Percentiles rank a stretch among this genome's conserved stretches.
phyloP scores from a whole-genome alignment of 164 flowering plant species.

The Umbellularia californica region DNA sequence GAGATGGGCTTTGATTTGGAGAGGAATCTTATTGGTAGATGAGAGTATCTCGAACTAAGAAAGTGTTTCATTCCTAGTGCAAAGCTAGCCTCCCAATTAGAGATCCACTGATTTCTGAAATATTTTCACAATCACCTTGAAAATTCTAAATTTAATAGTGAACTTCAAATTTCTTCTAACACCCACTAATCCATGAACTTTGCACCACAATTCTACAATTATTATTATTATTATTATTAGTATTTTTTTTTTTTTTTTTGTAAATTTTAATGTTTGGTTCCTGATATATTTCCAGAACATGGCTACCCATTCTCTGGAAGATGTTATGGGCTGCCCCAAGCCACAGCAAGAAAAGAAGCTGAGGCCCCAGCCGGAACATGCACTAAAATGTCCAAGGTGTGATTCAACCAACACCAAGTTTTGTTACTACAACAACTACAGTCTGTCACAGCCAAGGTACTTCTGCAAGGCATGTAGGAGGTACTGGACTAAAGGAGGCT shows the following conservation, averaged over 20 bases:
- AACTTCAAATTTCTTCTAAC: background rate
- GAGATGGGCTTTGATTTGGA: background rate
- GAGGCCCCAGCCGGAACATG: conserved; percentile 69
- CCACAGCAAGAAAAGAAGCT: conserved; percentile 52
- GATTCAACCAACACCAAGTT: conserved; percentile 89
- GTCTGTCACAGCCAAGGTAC: conserved; percentile 89
- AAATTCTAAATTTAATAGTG: too few species aligned
- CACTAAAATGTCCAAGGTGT: conserved; percentile 90
- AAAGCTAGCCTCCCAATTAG: background rate
- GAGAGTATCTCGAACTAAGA: background rate
- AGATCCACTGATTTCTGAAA: background rate
- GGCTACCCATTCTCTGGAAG: conserved; percentile 48
- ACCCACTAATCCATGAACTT: background rate
- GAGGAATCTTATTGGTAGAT: background rate
- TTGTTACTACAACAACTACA: conserved; percentile 98
- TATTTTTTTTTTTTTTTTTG: too few species aligned
- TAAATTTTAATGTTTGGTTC: background rate
- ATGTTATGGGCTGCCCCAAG: conserved; percentile 53
- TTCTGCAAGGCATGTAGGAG: conserved; percentile 91
- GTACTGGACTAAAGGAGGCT: conserved; percentile 99
- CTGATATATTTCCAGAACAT: conserved; percentile 40
- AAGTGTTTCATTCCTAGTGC: background rate
- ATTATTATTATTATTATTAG: too few species aligned
- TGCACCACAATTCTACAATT: too few species aligned
- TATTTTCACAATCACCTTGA: background rate